These are phyloP conservation scores for Pseudoneurospora amorphoporcata DNA, from an alignment of 495 filamentous ascomycete genomes.

Conservation along the genomic window DNA sequence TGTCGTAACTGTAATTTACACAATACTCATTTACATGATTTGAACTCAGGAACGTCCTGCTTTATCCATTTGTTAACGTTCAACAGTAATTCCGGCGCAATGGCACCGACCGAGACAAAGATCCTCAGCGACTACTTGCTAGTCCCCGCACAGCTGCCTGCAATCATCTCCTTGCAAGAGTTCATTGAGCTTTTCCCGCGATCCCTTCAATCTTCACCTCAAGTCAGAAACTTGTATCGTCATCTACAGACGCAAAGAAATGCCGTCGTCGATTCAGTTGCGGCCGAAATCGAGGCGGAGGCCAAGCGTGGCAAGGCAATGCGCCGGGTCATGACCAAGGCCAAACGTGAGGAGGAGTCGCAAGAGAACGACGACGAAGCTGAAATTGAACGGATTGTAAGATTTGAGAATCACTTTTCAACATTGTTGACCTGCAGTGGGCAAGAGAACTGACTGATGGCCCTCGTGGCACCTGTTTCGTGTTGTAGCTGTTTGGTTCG, in stretches of 20 bases:
- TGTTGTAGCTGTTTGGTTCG: slow-evolving; percentile 51
- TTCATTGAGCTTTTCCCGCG: slow-evolving; percentile 72
- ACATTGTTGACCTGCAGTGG: background rate
- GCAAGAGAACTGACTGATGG: background rate
- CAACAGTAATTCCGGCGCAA: slow-evolving; percentile 18
- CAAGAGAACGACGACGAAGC: slow-evolving; percentile 53
- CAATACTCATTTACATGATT: background rate
- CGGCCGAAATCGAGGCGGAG: slow-evolving; percentile 58
- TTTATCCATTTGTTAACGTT: background rate
- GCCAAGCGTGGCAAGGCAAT: slow-evolving; percentile 51
- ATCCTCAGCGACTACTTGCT: slow-evolving; percentile 74
- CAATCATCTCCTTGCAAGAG: slow-evolving; percentile 59
- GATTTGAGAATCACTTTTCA: slow-evolving; percentile 6
- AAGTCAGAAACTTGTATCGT: slow-evolving; percentile 65
- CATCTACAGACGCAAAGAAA: slow-evolving; percentile 66
- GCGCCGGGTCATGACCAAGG: slow-evolving; percentile 49
- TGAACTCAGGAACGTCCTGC: background rate
- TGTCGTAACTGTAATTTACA: background rate
- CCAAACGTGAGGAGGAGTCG: slow-evolving; percentile 40
- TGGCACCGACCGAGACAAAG: slow-evolving; percentile 61
- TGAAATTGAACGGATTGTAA: slow-evolving; percentile 59
- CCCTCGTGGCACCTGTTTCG: background rate
- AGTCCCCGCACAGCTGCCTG: slow-evolving; percentile 59
- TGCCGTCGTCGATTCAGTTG: slow-evolving; percentile 55
- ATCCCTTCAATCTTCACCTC: slow-evolving; percentile 55